phyloP scores from a whole-genome alignment of 2,329 filamentous ascomycete genomes.

The Calonectria fujianensis region DNA sequence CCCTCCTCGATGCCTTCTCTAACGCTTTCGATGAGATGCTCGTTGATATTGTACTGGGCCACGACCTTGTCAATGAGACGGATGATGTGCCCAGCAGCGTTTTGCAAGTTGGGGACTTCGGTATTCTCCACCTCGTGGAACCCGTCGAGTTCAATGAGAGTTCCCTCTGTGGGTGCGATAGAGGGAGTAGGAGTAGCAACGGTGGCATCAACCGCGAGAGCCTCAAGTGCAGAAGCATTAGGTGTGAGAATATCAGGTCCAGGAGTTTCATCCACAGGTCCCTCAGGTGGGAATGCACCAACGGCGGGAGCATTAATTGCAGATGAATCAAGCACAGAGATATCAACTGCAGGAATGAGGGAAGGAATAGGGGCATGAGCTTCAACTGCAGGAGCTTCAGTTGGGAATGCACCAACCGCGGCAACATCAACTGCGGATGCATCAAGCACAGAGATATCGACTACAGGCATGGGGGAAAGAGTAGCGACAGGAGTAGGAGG shows the following conservation, averaged over 20 bases:
- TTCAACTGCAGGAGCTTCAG: background rate
- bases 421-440: background rate
- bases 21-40: constrained; percentile 41
- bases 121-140: constrained; percentile 36
- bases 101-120: constrained; percentile 2
- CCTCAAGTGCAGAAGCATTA: background rate
- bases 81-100: constrained; percentile 24
- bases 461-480: background rate
- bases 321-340: background rate
- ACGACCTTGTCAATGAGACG: constrained; percentile 36
- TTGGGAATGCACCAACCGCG: background rate
- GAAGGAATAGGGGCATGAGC: too few species aligned
- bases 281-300: too few species aligned
- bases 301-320: background rate
- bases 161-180: background rate
- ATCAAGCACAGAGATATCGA: background rate
- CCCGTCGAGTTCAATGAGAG: constrained; percentile 40
- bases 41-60: constrained; percentile 30
- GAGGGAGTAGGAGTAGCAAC: constrained; percentile 4
- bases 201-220: too few species aligned
- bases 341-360: background rate
- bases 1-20: constrained; percentile 53
- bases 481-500: background rate
- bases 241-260: too few species aligned
- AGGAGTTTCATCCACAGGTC: background rate